Percentiles rank a stretch among this genome's conserved stretches.
phyloP scores from a whole-genome alignment of 2,329 filamentous ascomycete genomes.

The Phaeosphaeria sp. region DNA sequence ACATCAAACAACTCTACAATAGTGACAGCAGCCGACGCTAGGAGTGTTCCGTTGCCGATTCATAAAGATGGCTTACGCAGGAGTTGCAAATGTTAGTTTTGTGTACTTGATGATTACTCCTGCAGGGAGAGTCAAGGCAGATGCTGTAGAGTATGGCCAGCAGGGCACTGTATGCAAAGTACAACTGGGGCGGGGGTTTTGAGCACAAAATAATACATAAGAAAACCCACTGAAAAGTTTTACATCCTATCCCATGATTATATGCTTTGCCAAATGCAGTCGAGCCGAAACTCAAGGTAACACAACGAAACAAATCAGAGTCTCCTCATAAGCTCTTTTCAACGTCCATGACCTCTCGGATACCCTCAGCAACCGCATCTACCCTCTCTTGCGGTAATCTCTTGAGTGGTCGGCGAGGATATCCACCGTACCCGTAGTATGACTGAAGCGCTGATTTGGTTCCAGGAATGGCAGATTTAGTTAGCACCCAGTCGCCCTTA shows the following conservation, averaged over 20 bases:
- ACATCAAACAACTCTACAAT: too few species aligned
- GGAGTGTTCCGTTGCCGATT: too few species aligned
- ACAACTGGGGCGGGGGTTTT: too few species aligned
- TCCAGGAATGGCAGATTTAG: conserved; percentile 82
- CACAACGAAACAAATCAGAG: conserved; percentile 2
- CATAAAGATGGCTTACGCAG: too few species aligned
- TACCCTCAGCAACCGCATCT: conserved; percentile 49
- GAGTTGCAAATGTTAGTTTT: too few species aligned
- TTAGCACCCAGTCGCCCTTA: conserved; percentile 81
- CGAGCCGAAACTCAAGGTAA: background rate
- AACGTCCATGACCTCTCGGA: conserved; percentile 68
- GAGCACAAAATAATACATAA: background rate
- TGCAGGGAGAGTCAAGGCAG: too few species aligned
- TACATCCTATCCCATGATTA: background rate
- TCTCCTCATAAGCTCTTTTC: conserved; percentile 55
- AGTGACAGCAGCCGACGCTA: too few species aligned
- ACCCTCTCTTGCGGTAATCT: conserved; percentile 65
- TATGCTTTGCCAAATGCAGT: background rate
- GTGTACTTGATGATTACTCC: too few species aligned
- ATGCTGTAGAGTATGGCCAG: too few species aligned
- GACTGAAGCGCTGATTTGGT: conserved; percentile 83
- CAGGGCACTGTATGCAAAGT: too few species aligned
- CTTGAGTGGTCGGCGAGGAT: conserved; percentile 75
- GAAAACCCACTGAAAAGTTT: background rate
- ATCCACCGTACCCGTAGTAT: conserved; percentile 82